Base-by-base conservation (phyloP, 805 yeast species). In the Kodamaea laetipori region DNA sequence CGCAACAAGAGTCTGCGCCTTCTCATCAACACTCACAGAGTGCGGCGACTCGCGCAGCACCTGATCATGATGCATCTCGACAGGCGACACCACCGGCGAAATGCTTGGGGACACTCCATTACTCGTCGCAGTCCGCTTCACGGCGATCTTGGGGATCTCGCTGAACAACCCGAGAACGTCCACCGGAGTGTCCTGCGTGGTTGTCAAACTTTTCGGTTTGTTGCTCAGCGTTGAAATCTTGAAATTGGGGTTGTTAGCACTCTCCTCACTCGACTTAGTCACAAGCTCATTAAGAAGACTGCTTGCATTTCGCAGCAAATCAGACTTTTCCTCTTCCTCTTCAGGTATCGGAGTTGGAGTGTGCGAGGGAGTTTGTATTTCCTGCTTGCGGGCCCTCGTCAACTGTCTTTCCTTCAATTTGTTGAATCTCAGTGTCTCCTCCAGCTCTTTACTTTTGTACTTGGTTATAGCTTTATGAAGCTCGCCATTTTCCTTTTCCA, bases 151-250 rank as follows among this genome's bases (percentile, higher is more conserved):
- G 28, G 38, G 36, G 18, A 41, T 13, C 31, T 44, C 47, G 37
- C 47, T 41, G 26, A 47, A 47, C 6, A 44, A 40, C 7, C 50
- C 50, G n/a, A 17, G 47, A 11, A 47, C 50, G 18, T 41, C 50
- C 12, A 47, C 47, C 9, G 35, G 46, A 2, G 50, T 47, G 37
- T 39, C 45, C 28, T 47, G 50, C 6, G 50, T 47, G 7, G 49
- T 46, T 15, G 47, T 40, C 13, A 43, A 10, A n/a, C 41, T 37
- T 17, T 37, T 46, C 10, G 38, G 41, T 11, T 26, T 32, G 15
- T 43, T 39, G 11, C 15, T 12, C 36, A 30, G 35, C 35, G 39
- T 27, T 4, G 40, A 19, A 32, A 41, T 35, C 17, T 41, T 41
- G 31, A 41, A 41, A 40, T 36, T 35, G 18, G 15, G 35, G 11